Percentiles rank a stretch among this genome's conserved stretches.
Conservation (phyloP, 2,329 filamentous ascomycete genomes). For the Ophiostoma perfectum region DNA sequence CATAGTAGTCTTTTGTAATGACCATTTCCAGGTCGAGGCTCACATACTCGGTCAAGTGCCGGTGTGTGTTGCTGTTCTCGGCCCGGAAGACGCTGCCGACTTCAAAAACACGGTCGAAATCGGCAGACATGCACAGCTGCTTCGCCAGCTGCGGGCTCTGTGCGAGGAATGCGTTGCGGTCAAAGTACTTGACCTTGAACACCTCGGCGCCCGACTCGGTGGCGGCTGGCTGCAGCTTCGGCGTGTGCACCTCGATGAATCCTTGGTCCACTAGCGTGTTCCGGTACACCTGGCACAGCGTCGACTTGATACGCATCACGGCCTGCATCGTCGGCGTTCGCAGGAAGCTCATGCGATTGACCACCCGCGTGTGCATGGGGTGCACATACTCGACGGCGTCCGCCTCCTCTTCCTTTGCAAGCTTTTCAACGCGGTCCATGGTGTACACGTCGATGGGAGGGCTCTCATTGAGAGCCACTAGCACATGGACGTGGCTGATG, state of each 20-base stretch:
- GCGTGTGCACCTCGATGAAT: constrained; percentile 91
- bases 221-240: constrained; percentile 82
- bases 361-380: constrained; percentile 60
- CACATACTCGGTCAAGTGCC: constrained; percentile 91
- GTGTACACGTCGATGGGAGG: constrained; percentile 49
- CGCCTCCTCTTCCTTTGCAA: constrained; percentile 35
- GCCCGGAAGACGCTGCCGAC: constrained; percentile 87
- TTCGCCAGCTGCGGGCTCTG: constrained; percentile 90
- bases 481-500: constrained; percentile 51
- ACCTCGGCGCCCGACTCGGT: constrained; percentile 89
- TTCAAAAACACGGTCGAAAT: constrained; percentile 86
- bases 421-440: constrained; percentile 37
- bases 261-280: constrained; percentile 64
- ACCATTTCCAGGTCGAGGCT: constrained; percentile 91
- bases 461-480: constrained; percentile 46
- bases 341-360: constrained; percentile 76
- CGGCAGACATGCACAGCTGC: constrained; percentile 85
- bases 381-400: constrained; percentile 55
- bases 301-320: constrained; percentile 81
- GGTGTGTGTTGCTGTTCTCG: constrained; percentile 92
- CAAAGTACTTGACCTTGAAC: constrained; percentile 90
- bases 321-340: constrained; percentile 81
- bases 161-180: constrained; percentile 76
- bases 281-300: constrained; percentile 75
- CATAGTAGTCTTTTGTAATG: constrained; percentile 82